Percentiles rank a stretch among this genome's conserved stretches.
Conservation (phyloP, 805 yeast species). For the Kodamaea lidongshanica region DNA sequence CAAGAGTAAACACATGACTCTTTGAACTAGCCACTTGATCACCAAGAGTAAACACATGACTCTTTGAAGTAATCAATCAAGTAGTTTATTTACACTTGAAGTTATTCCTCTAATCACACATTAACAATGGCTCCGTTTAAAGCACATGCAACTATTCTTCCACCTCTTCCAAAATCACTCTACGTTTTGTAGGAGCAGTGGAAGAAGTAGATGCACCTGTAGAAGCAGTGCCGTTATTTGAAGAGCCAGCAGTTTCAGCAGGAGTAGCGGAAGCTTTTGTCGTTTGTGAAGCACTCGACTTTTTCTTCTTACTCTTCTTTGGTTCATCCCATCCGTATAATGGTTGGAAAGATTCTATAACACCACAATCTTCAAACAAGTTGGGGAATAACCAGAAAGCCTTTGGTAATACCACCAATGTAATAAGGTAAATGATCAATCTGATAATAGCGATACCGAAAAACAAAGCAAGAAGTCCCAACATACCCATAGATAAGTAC, state of each 20-base stretch:
- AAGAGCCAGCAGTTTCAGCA: slow-evolving; percentile 8
- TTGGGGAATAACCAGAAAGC: slow-evolving; percentile 98
- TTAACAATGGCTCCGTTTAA: too few relatives aligned
- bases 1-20: too few relatives aligned
- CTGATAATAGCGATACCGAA: slow-evolving; percentile 76
- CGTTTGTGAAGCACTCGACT: slow-evolving; percentile 11
- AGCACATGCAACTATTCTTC: slow-evolving; percentile 25
- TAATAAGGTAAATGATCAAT: slow-evolving; percentile 57
- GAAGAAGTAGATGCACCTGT: slow-evolving; percentile 11
- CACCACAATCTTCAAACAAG: slow-evolving; percentile 91
- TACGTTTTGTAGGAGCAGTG: slow-evolving; percentile 21
- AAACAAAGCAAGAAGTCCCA: slow-evolving; percentile 69
- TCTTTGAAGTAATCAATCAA: too few relatives aligned
- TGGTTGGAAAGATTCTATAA: slow-evolving; percentile 86
- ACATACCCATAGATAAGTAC: slow-evolving; percentile 72
- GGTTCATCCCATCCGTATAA: slow-evolving; percentile 74
- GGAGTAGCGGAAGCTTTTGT: slow-evolving; percentile 5
- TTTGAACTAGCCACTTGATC: too few relatives aligned
- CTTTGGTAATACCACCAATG: slow-evolving; percentile 51
- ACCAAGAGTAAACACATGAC: too few relatives aligned
- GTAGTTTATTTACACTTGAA: too few relatives aligned
- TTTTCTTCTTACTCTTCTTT: slow-evolving; percentile 22
- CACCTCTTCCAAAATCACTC: slow-evolving; percentile 38
- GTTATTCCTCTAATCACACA: too few relatives aligned
- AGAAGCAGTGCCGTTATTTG: slow-evolving; percentile 11